Evolutionary conservation across 192 early-diverging fungal genomes (phyloP).

Genomic region (Coemansia aciculifera): DNA sequence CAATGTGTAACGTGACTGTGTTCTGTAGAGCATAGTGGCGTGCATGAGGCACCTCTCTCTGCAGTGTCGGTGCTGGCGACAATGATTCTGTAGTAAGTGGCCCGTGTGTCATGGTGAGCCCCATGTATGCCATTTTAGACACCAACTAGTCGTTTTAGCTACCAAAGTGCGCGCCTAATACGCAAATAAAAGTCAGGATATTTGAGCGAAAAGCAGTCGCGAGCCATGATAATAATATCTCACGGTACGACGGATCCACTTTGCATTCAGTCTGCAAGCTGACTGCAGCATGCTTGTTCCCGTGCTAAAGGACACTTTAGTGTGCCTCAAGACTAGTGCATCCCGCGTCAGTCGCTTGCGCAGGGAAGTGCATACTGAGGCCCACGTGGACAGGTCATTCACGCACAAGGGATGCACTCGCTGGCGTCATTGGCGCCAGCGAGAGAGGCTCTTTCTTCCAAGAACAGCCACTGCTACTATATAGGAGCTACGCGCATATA

Average conservation of each 20-base stretch:
- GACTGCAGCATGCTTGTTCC: not conserved
- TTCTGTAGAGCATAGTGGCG: not conserved
- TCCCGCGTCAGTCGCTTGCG: too few species aligned
- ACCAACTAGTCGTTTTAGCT: not conserved
- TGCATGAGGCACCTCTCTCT: not conserved
- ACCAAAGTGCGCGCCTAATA: not conserved
- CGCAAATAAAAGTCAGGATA: not conserved
- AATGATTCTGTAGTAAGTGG: not conserved
- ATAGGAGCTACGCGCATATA: not conserved
- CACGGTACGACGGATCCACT: not conserved
- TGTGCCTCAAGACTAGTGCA: not conserved
- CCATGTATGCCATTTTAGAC: not conserved
- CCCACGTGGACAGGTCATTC: slow-evolving; percentile 8
- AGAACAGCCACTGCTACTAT: not conserved
- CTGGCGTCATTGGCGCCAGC: not conserved
- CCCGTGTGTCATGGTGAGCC: not conserved
- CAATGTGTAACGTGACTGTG: not conserved
- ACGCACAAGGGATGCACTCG: not conserved
- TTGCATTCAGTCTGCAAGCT: not conserved
- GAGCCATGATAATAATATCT: not conserved
- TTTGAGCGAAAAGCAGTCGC: not conserved
- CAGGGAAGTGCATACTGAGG: not conserved
- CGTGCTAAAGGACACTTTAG: not conserved
- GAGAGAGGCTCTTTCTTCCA: not conserved
- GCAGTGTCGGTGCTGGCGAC: not conserved